These are phyloP conservation scores for Carex littledalei DNA, from an alignment of 176 grass and related monocot species.

Conservation along the genomic window DNA sequence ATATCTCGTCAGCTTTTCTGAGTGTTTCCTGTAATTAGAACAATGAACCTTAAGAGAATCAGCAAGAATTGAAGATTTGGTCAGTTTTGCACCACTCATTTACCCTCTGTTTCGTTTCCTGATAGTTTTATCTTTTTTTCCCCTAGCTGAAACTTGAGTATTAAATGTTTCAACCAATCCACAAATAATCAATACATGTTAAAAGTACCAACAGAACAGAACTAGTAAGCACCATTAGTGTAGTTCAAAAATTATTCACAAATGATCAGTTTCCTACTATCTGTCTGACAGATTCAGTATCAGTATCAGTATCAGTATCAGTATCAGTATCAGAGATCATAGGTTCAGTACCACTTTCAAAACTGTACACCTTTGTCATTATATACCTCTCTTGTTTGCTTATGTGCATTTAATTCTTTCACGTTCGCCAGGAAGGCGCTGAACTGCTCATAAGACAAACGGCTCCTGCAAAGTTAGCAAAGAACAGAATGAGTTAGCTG, in stretches of 20 bases:
- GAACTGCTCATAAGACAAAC: conserved; percentile 94
- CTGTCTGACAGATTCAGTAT: background rate
- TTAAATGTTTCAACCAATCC: background rate
- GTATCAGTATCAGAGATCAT: background rate
- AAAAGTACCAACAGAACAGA: background rate
- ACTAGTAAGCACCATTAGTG: background rate
- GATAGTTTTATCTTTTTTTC: background rate
- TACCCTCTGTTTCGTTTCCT: background rate
- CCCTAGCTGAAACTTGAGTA: background rate
- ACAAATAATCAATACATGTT: background rate
- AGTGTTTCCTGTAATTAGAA: conserved; percentile 67
- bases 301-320: conserved; percentile 1
- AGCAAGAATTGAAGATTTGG: background rate
- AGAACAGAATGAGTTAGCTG: conserved; percentile 1
- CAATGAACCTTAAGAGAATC: background rate
- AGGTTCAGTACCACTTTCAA: background rate
- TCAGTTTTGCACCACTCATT: background rate
- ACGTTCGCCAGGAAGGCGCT: conserved; percentile 91
- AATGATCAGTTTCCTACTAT: background rate
- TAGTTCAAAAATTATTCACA: background rate
- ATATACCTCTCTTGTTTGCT: conserved; percentile 89
- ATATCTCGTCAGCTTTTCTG: conserved; percentile 82
- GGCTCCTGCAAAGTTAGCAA: conserved; percentile 56
- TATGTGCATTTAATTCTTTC: conserved; percentile 88
- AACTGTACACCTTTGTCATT: background rate